Conservation (phyloP, 2,329 filamentous ascomycete species). For the Colletotrichum camelliae region DNA sequence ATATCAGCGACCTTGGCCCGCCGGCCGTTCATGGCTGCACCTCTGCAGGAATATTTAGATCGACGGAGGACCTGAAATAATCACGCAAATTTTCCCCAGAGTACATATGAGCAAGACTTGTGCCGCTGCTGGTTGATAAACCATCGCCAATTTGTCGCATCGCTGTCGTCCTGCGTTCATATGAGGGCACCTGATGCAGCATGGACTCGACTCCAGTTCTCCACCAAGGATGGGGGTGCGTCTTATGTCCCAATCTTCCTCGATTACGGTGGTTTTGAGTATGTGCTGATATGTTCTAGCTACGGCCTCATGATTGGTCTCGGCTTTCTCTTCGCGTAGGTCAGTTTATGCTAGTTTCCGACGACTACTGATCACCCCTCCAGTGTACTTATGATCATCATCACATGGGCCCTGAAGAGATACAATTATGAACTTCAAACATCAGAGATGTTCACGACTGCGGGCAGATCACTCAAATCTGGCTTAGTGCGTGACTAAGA, state of each 20-base stretch:
- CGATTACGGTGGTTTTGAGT: no score
- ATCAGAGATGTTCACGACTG: slow-evolving; percentile 91
- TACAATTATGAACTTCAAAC: slow-evolving; percentile 76
- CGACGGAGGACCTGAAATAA: no score
- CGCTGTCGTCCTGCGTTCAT: not conserved
- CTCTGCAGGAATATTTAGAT: no score
- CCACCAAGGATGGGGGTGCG: slow-evolving; percentile 21
- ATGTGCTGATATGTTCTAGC: not conserved
- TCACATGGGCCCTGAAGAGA: slow-evolving; percentile 72
- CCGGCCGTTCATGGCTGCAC: not conserved
- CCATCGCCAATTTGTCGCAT: not conserved
- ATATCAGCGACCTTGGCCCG: not conserved
- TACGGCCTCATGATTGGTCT: slow-evolving; percentile 24
- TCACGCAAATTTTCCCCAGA: no score
- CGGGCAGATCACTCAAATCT: slow-evolving; percentile 86
- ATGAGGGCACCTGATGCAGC: not conserved
- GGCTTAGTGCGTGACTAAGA: slow-evolving; percentile 61
- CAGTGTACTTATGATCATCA: slow-evolving; percentile 52
- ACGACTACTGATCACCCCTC: no score
- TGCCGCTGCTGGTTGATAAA: no score
- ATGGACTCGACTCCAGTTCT: slow-evolving; percentile 21
- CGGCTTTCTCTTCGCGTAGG: slow-evolving; percentile 18
- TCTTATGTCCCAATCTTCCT: not conserved
- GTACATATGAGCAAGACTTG: no score
- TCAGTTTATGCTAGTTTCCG: not conserved